phyloP scores from a whole-genome alignment of 345 rosid genomes.

The Aquilaria yunnanensis region DNA sequence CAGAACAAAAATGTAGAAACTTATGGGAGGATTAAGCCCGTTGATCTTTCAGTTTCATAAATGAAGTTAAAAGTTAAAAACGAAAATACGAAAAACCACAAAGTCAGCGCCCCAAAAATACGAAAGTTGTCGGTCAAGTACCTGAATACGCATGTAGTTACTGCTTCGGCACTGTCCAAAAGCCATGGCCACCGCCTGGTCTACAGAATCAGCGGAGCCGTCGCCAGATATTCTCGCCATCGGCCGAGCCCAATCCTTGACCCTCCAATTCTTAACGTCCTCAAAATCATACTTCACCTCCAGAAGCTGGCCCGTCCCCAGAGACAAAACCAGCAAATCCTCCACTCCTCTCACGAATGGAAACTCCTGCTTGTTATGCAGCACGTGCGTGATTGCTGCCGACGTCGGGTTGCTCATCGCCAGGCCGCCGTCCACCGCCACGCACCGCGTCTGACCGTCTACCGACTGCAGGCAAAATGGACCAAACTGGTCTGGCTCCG shows the following conservation, averaged over 20 bases:
- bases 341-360: conserved; percentile 95
- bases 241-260: conserved; percentile 90
- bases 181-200: conserved; percentile 94
- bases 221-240: conserved; percentile 80
- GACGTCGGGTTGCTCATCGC: conserved; percentile 88
- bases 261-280: conserved; percentile 65
- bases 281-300: conserved; percentile 68
- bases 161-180: conserved; percentile 71
- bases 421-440: conserved; percentile 85
- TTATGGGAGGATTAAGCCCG: too few relatives aligned
- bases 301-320: conserved; percentile 79
- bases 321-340: conserved; percentile 78
- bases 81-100: too few relatives aligned
- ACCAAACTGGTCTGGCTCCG: conserved; percentile 71
- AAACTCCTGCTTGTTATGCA: conserved; percentile 95
- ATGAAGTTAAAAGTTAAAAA: too few relatives aligned
- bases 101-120: too few relatives aligned
- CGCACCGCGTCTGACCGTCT: conserved; percentile 67
- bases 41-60: too few relatives aligned
- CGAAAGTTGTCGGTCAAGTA: conserved; percentile 15
- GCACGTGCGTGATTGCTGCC: conserved; percentile 94
- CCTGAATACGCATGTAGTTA: conserved; percentile 91
- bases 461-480: conserved; percentile 68
- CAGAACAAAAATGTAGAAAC: too few relatives aligned
- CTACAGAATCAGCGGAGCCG: conserved; percentile 80